Evolutionary conservation across 345 rosid species (phyloP).

Genomic region (Chamaenerion angustifolium): DNA sequence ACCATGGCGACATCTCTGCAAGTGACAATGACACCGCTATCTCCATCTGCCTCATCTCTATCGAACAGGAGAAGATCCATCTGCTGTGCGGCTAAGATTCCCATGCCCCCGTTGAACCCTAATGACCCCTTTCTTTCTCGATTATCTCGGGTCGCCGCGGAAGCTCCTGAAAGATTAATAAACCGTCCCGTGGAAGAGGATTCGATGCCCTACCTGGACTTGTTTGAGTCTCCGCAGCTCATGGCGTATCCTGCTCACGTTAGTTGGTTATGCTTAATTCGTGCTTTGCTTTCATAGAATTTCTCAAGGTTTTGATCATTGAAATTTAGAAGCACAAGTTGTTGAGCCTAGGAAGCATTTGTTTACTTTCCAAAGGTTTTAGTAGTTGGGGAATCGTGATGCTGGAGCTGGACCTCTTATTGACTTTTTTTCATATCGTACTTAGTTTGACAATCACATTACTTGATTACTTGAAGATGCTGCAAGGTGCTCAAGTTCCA

Average conservation of each 20-base stretch:
- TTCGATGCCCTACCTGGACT: constrained; percentile 56
- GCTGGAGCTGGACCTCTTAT: too few species aligned
- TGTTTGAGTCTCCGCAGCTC: constrained; percentile 60
- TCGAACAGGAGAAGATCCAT: constrained; percentile 19
- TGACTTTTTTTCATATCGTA: too few species aligned
- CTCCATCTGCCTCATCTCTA: constrained; percentile 20
- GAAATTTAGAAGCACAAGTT: background rate
- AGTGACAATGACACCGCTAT: constrained; percentile 24
- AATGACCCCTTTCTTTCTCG: constrained; percentile 59
- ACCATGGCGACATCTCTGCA: constrained; percentile 44
- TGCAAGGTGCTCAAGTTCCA: too few species aligned
- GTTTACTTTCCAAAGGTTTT: too few species aligned
- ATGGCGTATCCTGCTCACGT: constrained; percentile 83
- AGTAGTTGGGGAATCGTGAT: too few species aligned
- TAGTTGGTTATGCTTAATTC: background rate
- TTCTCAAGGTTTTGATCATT: background rate
- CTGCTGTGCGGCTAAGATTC: constrained; percentile 40
- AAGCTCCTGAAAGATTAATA: constrained; percentile 39
- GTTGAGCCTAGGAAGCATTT: too few species aligned
- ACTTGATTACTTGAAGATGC: too few species aligned
- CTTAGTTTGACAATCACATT: too few species aligned
- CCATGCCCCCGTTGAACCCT: constrained; percentile 60
- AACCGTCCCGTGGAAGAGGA: constrained; percentile 34
- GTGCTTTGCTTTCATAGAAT: background rate
- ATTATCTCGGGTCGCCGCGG: constrained; percentile 48